Percentiles rank a stretch among this genome's conserved stretches.
These are phyloP conservation scores for Penicillium salamii DNA, from an alignment of 495 filamentous ascomycete species.

Conservation along the genomic window DNA sequence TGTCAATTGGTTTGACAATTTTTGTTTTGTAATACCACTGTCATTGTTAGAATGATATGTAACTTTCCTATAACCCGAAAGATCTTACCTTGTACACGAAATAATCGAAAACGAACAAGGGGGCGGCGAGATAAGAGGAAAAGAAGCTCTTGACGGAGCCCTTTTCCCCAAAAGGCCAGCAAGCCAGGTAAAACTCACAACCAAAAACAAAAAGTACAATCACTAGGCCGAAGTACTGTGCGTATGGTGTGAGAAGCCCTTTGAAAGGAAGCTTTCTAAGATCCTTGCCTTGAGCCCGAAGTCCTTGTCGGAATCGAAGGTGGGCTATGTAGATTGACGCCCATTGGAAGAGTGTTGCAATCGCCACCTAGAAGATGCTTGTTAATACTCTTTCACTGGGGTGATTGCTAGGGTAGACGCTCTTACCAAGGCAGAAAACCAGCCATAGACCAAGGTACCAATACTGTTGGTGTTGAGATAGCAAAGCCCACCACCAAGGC, in stretches of 20 bases:
- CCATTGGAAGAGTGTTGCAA: slow-evolving; percentile 39
- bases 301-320: slow-evolving; percentile 58
- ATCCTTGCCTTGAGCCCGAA: slow-evolving; percentile 52
- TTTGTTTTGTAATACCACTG: slow-evolving; percentile 23
- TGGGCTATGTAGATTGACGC: slow-evolving; percentile 60
- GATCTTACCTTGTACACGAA: slow-evolving; percentile 24
- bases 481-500: slow-evolving; percentile 22
- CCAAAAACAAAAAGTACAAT: slow-evolving; percentile 61
- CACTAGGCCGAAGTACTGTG: slow-evolving; percentile 53
- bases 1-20: slow-evolving; percentile 21
- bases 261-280: slow-evolving; percentile 53
- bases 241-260: slow-evolving; percentile 56
- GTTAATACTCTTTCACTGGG: not conserved
- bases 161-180: slow-evolving; percentile 32
- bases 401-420: slow-evolving; percentile 20
- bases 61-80: not conserved
- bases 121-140: slow-evolving; percentile 28
- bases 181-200: slow-evolving; percentile 54
- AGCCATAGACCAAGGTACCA: slow-evolving; percentile 23
- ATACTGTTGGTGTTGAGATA: slow-evolving; percentile 26
- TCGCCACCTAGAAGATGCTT: slow-evolving; percentile 16
- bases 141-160: slow-evolving; percentile 28
- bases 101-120: slow-evolving; percentile 28
- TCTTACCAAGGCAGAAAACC: slow-evolving; percentile 27
- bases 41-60: not conserved